phyloP scores from a whole-genome alignment of 2,329 filamentous ascomycete species.

The Gnomoniopsis sp. region DNA sequence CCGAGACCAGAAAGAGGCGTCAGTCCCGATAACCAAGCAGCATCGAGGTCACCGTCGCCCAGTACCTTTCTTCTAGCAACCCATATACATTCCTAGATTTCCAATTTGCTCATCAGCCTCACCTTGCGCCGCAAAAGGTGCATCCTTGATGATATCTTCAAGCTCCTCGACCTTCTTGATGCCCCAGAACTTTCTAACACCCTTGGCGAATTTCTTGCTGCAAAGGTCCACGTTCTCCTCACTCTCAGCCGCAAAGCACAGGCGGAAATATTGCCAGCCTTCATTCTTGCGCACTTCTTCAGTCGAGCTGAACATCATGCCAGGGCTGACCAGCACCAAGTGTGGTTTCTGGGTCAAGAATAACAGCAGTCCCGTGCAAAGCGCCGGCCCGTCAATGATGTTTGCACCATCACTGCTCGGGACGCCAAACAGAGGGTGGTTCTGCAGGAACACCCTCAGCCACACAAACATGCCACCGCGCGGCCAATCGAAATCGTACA shows the following conservation, averaged over 20 bases:
- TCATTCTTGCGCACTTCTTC: conserved; percentile 52
- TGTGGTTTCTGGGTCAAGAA: conserved; percentile 67
- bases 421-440: conserved; percentile 63
- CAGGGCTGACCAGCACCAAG: conserved; percentile 67
- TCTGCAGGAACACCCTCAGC: conserved; percentile 68
- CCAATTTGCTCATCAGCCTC: conserved; percentile 20
- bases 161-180: conserved; percentile 66
- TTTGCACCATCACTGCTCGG: conserved; percentile 27
- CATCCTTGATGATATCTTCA: conserved; percentile 54
- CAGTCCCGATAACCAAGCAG: neutral
- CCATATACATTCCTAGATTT: conserved; percentile 29
- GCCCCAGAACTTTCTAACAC: conserved; percentile 71
- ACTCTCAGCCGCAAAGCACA: conserved; percentile 85
- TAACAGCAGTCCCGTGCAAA: conserved; percentile 67
- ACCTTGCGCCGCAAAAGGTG: conserved; percentile 20
- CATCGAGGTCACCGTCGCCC: neutral
- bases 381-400: conserved; percentile 49
- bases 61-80: conserved; percentile 24
- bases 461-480: conserved; percentile 92
- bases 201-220: conserved; percentile 63
- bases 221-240: conserved; percentile 64
- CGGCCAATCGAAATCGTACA: conserved; percentile 77
- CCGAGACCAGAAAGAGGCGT: neutral
- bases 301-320: conserved; percentile 69
- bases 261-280: conserved; percentile 69